phyloP scores from a whole-genome alignment of 805 yeast genomes.

The Yarrowia sp. region DNA sequence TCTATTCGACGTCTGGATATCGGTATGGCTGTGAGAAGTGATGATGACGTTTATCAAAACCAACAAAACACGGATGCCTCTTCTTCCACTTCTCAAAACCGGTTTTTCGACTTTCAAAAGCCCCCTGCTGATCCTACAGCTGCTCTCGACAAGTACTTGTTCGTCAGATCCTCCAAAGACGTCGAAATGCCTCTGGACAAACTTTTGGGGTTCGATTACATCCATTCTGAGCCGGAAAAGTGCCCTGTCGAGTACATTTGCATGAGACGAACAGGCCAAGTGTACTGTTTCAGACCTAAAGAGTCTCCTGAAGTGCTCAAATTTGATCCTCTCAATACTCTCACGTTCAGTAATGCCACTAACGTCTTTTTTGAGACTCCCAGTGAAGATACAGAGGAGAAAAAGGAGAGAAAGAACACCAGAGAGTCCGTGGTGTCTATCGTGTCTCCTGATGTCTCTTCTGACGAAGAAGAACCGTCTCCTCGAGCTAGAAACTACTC shows the following conservation, averaged over 20 bases:
- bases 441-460: not conserved
- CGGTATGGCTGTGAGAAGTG: not conserved
- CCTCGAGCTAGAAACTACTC: not conserved
- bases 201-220: slow-evolving; percentile 18
- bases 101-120: slow-evolving; percentile 18
- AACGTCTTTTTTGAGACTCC: slow-evolving; percentile 20
- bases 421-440: not conserved
- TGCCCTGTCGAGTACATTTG: slow-evolving; percentile 62
- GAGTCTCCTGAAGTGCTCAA: slow-evolving; percentile 62
- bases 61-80: slow-evolving; percentile 1
- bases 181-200: slow-evolving; percentile 13
- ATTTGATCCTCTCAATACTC: slow-evolving; percentile 56
- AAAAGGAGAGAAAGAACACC: not conserved
- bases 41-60: not conserved
- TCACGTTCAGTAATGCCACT: slow-evolving; percentile 34
- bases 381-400: not conserved
- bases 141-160: not conserved
- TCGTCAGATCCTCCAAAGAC: slow-evolving; percentile 1
- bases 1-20: not conserved
- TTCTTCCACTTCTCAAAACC: slow-evolving; percentile 1
- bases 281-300: slow-evolving; percentile 71
- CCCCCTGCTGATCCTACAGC: slow-evolving; percentile 5
- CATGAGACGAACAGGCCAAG: slow-evolving; percentile 87
- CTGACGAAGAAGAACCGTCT: slow-evolving; percentile 13
- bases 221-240: slow-evolving; percentile 5